A percentile compares a stretch with the other conserved stretches of the same genome.
Evolutionary conservation across 148 eudicot species (phyloP).

Genomic region (Rhododendron kiyosumense): DNA sequence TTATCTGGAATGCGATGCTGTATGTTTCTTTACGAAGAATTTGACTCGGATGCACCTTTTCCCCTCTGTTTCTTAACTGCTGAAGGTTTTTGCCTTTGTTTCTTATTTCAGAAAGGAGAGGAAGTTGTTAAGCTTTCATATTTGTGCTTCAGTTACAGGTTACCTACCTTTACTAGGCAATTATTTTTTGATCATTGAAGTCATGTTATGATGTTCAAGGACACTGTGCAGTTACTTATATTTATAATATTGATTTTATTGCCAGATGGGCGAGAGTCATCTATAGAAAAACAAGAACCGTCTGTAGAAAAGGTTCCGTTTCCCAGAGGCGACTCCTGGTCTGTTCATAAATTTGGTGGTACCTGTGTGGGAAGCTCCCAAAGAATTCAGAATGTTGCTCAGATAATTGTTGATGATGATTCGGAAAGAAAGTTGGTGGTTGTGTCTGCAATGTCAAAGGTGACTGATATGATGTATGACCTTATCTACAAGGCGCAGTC

Average conservation of each 20-base stretch:
- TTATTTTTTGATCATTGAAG: background rate
- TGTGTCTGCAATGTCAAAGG: conserved; percentile 99
- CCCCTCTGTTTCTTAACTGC: background rate
- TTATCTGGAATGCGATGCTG: background rate
- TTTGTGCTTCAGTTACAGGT: conserved; percentile 33
- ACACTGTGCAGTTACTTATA: background rate
- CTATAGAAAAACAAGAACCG: conserved; percentile 39
- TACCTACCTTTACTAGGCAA: background rate
- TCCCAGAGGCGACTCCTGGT: conserved; percentile 78
- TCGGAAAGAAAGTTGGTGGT: conserved; percentile 85
- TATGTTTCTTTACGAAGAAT: background rate
- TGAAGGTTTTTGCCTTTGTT: background rate
- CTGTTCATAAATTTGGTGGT: conserved; percentile 97
- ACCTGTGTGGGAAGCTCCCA: conserved; percentile 94
- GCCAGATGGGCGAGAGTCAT: conserved; percentile 48
- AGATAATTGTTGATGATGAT: conserved; percentile 57
- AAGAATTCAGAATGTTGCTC: conserved; percentile 80
- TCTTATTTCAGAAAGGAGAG: conserved; percentile 32
- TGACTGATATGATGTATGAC: conserved; percentile 98
- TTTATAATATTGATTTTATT: background rate
- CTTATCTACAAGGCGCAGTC: conserved; percentile 73
- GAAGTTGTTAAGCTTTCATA: conserved; percentile 14
- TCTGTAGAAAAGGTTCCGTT: conserved; percentile 35
- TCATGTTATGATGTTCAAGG: background rate
- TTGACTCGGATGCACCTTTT: background rate